phyloP scores from a whole-genome alignment of 306 rosid species.

The Castanea mollissima region DNA sequence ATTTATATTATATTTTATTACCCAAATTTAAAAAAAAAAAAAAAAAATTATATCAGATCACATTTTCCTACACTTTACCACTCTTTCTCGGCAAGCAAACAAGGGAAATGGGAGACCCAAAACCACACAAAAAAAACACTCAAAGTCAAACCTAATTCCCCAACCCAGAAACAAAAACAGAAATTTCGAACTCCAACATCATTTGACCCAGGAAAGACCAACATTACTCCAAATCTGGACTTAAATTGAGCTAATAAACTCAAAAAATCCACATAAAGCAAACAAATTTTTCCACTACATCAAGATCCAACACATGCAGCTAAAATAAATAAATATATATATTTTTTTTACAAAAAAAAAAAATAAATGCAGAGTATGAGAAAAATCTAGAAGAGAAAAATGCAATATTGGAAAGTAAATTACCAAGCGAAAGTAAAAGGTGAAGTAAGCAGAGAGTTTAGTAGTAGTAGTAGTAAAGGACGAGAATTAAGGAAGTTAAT shows the following conservation, averaged over 20 bases:
- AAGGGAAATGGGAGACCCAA: background rate
- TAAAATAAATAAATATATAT: background rate
- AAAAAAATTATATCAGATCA: background rate
- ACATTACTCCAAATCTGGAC: constrained; percentile 17
- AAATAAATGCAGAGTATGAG: too few relatives aligned
- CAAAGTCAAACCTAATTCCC: constrained; percentile 11
- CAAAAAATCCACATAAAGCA: background rate
- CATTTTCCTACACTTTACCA: background rate
- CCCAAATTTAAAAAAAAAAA: too few relatives aligned
- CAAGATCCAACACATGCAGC: constrained; percentile 32
- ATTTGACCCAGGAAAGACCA: constrained; percentile 3
- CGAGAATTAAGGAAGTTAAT: constrained; percentile 12
- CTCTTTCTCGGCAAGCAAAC: constrained; percentile 7
- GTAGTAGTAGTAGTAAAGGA: background rate
- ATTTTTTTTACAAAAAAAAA: background rate
- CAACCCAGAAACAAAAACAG: background rate
- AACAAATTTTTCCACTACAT: background rate
- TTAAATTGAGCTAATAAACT: constrained; percentile 9
- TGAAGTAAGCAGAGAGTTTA: background rate
- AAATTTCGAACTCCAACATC: background rate
- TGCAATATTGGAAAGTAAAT: constrained; percentile 8
- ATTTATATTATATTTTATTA: background rate
- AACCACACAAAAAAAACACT: background rate
- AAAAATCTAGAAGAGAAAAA: background rate
- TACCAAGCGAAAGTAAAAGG: constrained; percentile 7